Conservation (phyloP, 1,139 yeast genomes). For the Petasospora rhodanensis region DNA sequence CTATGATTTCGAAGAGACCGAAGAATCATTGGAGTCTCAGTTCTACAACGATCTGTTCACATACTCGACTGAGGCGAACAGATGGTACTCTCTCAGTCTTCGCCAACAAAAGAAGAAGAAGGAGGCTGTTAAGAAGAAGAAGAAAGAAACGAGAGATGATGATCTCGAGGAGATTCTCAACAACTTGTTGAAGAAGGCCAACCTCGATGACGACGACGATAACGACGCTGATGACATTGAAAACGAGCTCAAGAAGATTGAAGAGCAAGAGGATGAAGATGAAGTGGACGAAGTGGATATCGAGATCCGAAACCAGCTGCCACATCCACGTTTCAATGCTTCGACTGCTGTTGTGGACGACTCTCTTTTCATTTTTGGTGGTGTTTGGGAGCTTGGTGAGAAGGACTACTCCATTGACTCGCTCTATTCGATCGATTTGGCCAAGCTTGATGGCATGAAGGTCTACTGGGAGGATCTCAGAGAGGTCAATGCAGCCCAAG, state of each 20-base stretch:
- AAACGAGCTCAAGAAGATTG: slow-evolving; percentile 34
- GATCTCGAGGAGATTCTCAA: slow-evolving; percentile 81
- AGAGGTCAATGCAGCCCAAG: slow-evolving; percentile 55
- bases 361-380: slow-evolving; percentile 81
- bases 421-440: slow-evolving; percentile 79
- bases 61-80: slow-evolving; percentile 78
- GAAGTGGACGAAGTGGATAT: slow-evolving; percentile 46
- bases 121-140: slow-evolving; percentile 41
- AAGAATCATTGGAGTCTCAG: slow-evolving; percentile 80
- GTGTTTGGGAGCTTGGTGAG: slow-evolving; percentile 85
- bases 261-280: slow-evolving; percentile 30
- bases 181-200: slow-evolving; percentile 66
- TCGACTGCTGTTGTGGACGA: slow-evolving; percentile 85
- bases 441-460: slow-evolving; percentile 81
- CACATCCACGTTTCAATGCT: slow-evolving; percentile 89
- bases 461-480: slow-evolving; percentile 85
- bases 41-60: slow-evolving; percentile 80
- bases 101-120: slow-evolving; percentile 54
- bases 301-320: slow-evolving; percentile 57
- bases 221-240: slow-evolving; percentile 42
- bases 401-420: slow-evolving; percentile 81
- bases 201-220: slow-evolving; percentile 55
- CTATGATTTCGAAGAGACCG: slow-evolving; percentile 90
- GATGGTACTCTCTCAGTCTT: slow-evolving; percentile 78
- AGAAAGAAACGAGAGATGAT: slow-evolving; percentile 69